Evolutionary conservation across 129 eudicot genomes (phyloP), one percentile per base, ranked within the genome.

Genomic region (Arctium minus): DNA sequence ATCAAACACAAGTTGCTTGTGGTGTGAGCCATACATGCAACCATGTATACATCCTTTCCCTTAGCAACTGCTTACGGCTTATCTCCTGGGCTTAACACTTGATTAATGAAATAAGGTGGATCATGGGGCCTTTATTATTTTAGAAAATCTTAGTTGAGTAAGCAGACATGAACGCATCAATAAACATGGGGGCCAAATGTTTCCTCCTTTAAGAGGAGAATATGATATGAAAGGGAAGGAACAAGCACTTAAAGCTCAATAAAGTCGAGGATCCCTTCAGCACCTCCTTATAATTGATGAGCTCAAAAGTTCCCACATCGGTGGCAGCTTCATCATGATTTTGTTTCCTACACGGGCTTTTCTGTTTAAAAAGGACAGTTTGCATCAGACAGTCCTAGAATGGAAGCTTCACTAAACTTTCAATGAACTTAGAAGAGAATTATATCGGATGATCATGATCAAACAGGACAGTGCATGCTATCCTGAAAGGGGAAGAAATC

Each of bases 271-370:
- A 68, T 85, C 86, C 86, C 31, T 76, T 50, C 42, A 29, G 27
- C 46, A 86, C 89, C 86, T 81, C 83, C 86, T 82, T 79, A 71
- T 35, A 69, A 70, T 81, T 56, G 67, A 77, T 69, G 73, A 86
- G 75, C 86, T 78, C 83, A 82, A 82, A 82, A 86, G 29, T 84
- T 78, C 83, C 86, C 73, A 81, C 73, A 81, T 48, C 46, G 11
- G 88, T 86, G 84, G 40, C 86, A 11, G 86, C 83, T 60, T 81
- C 83, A 15, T 68, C 76, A 38, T 44, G 76, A 81, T 74, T 78
- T 46, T 46, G 22, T 77, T 76, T 77, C 74, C 70, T 81, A 81
- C 72, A 71, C 40, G 40, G 79, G 40, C 2, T 68, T 77, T 86
- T 79, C 76, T 79, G 83, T 67, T 81, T 32, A 81, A 73, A 60